Conservation (phyloP, 345 rosid species). For the Orychophragmus violaceus region DNA sequence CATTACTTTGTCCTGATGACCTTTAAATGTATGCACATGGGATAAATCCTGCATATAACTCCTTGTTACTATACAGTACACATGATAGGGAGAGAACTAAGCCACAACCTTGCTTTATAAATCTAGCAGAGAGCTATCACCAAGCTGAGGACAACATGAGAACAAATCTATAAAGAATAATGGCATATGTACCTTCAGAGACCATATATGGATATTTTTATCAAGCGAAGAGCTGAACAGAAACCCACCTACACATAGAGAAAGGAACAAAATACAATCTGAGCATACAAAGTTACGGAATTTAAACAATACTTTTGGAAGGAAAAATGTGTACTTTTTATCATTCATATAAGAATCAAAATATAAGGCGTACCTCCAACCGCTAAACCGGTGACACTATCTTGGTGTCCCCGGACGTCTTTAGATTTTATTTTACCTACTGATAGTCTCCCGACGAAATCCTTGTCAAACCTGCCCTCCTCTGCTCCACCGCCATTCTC, state of each 20-base stretch:
- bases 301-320: not conserved
- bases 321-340: not conserved
- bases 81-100: not conserved
- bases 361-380: slow-evolving; percentile 56
- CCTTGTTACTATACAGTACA: not conserved
- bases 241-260: slow-evolving; percentile 57
- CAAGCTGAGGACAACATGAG: too few species aligned
- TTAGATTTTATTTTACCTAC: slow-evolving; percentile 47
- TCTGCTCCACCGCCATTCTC: slow-evolving; percentile 28
- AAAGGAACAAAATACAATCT: slow-evolving; percentile 12
- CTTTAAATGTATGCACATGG: slow-evolving; percentile 67
- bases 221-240: slow-evolving; percentile 84
- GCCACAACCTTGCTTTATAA: not conserved
- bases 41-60: slow-evolving; percentile 70
- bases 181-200: slow-evolving; percentile 56
- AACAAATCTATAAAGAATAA: not conserved
- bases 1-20: slow-evolving; percentile 82
- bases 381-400: slow-evolving; percentile 68
- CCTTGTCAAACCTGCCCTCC: slow-evolving; percentile 29
- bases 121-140: slow-evolving; percentile 12
- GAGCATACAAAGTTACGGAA: not conserved
- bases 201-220: slow-evolving; percentile 76
- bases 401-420: slow-evolving; percentile 67
- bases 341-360: not conserved
- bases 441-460: slow-evolving; percentile 41